phyloP scores from a whole-genome alignment of 2,329 filamentous ascomycete genomes.

The Fusarium nodosum region DNA sequence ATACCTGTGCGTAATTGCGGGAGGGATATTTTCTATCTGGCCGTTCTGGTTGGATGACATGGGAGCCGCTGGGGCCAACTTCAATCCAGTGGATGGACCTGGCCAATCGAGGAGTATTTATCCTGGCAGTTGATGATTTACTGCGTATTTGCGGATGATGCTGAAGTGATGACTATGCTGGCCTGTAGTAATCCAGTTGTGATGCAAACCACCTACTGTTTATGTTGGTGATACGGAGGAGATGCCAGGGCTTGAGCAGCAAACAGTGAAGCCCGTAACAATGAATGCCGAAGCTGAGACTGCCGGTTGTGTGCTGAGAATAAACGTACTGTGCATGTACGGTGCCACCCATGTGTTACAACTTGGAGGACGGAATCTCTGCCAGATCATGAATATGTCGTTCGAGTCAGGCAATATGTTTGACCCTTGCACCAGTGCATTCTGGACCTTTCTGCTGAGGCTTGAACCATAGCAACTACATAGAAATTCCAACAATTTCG shows the following conservation, averaged over 20 bases:
- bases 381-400: conserved; percentile 6
- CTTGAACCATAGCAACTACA: conserved; percentile 2
- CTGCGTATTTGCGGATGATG: conserved; percentile 13
- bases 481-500: not conserved
- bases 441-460: not conserved
- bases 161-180: conserved; percentile 12
- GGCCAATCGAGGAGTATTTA: conserved; percentile 34
- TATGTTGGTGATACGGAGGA: conserved; percentile 6
- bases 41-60: conserved; percentile 41
- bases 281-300: conserved; percentile 27
- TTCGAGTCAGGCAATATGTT: conserved; percentile 23
- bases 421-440: not conserved
- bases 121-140: conserved; percentile 15
- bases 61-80: conserved; percentile 26
- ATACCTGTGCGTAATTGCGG: conserved; percentile 33
- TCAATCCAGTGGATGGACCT: conserved; percentile 36
- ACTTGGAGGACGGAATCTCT: not conserved
- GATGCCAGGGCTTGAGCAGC: conserved; percentile 1
- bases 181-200: conserved; percentile 19
- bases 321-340: conserved; percentile 19
- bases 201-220: conserved; percentile 17
- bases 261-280: not conserved
- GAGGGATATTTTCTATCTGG: conserved; percentile 42
- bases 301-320: conserved; percentile 7
- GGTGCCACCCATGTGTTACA: not conserved